phyloP scores from a whole-genome alignment of 73 alveolate genomes.

The Paramecium primaurelia region DNA sequence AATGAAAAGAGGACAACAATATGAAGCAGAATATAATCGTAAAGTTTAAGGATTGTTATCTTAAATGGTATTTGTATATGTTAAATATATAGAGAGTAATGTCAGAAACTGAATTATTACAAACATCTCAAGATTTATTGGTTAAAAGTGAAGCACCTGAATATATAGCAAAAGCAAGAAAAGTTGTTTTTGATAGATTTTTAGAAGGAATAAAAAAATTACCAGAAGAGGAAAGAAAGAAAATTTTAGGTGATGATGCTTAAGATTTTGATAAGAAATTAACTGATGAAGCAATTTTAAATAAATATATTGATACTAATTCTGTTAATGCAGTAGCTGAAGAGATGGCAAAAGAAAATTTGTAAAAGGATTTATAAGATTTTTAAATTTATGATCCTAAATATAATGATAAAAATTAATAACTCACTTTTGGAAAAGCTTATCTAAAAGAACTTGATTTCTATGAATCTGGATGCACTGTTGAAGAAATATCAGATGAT shows the following conservation, averaged over 20 bases:
- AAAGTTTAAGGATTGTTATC: neutral
- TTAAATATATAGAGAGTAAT: neutral
- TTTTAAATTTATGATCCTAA: neutral
- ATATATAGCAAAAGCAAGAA: neutral
- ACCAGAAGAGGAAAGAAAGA: neutral
- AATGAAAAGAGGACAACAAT: neutral
- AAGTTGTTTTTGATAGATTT: neutral
- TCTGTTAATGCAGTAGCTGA: neutral
- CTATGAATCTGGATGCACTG: conserved; percentile 12
- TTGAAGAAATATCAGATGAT: neutral
- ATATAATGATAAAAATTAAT: neutral
- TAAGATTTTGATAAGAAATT: neutral
- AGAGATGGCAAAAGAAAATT: neutral
- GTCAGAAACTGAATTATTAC: neutral
- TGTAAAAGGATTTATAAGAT: neutral
- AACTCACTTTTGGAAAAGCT: neutral
- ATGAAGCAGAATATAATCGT: conserved; percentile 20
- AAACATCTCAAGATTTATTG: neutral
- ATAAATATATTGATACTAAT: neutral
- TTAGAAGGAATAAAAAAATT: neutral
- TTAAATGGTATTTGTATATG: neutral
- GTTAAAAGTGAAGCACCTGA: neutral
- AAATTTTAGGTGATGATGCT: neutral
- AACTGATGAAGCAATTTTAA: neutral
- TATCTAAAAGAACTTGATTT: neutral